These are phyloP conservation scores for Pseudogymnoascus sp. DNA, from an alignment of 2,329 filamentous ascomycete genomes.

Conservation along the genomic window DNA sequence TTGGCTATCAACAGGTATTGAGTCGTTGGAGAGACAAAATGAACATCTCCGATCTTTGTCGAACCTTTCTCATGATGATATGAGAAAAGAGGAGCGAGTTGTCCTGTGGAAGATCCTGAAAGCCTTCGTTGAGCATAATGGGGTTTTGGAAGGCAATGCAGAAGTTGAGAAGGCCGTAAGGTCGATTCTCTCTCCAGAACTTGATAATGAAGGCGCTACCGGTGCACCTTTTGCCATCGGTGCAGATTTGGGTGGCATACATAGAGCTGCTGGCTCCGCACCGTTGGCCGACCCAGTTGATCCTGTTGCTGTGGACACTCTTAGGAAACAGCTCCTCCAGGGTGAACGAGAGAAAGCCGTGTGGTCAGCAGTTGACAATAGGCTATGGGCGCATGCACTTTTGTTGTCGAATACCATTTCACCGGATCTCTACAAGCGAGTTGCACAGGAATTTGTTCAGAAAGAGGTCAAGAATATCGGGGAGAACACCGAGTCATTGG, in stretches of 20 bases:
- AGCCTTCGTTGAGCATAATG: constrained; percentile 80
- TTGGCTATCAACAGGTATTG: constrained; percentile 75
- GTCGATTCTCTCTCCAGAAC: constrained; percentile 60
- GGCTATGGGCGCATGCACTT: constrained; percentile 94
- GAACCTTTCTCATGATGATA: constrained; percentile 52
- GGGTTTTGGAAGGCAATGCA: constrained; percentile 64
- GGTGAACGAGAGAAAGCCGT: constrained; percentile 87
- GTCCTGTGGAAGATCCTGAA: constrained; percentile 82
- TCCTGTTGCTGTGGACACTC: constrained; percentile 57
- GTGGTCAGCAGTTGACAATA: constrained; percentile 87
- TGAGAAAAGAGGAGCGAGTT: constrained; percentile 69
- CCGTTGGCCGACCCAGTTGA: constrained; percentile 61
- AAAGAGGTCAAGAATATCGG: constrained; percentile 83
- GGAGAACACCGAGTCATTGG: constrained; percentile 76
- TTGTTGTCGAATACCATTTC: constrained; percentile 74
- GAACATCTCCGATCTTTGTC: constrained; percentile 36
- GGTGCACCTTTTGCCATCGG: constrained; percentile 30
- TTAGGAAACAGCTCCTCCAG: constrained; percentile 65
- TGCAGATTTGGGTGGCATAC: constrained; percentile 33
- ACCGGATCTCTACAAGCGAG: constrained; percentile 80
- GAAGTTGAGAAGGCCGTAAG: constrained; percentile 68
- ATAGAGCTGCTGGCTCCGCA: constrained; percentile 27
- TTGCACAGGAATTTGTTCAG: constrained; percentile 89
- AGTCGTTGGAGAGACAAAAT: constrained; percentile 54
- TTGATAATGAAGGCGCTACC: constrained; percentile 27